Evolutionary conservation across 306 rosid genomes (phyloP).

Genomic region (Oxytropis ochrocephala): DNA sequence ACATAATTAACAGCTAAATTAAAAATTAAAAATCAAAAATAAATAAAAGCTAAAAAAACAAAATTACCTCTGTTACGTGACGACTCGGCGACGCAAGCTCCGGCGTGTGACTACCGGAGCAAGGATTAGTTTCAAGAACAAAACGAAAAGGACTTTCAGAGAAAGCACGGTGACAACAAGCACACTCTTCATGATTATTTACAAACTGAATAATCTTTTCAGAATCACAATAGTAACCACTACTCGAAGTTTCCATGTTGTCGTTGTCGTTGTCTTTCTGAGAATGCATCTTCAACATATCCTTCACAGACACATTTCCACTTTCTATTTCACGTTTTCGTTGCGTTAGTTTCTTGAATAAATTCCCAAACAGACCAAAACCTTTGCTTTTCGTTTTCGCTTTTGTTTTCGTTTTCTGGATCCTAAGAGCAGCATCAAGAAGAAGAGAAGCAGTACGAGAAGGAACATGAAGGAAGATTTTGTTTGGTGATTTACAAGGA

Average conservation of each 20-base stretch:
- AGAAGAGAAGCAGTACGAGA: constrained; percentile 68
- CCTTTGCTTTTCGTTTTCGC: constrained; percentile 34
- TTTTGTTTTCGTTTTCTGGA: constrained; percentile 61
- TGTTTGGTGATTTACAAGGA: constrained; percentile 62
- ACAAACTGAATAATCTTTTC: constrained; percentile 26
- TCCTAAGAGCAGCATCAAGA: constrained; percentile 78
- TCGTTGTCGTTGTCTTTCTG: neutral
- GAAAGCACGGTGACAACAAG: constrained; percentile 22
- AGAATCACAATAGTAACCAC: constrained; percentile 30
- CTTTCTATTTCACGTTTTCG: constrained; percentile 30
- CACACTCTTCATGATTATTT: constrained; percentile 4
- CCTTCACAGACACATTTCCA: constrained; percentile 31
- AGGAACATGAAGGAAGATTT: constrained; percentile 72
- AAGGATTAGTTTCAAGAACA: constrained; percentile 46
- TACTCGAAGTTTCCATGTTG: constrained; percentile 34
- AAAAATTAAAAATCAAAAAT: neutral
- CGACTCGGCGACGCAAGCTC: constrained; percentile 58
- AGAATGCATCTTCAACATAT: constrained; percentile 18
- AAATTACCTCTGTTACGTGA: constrained; percentile 46
- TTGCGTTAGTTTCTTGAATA: constrained; percentile 52
- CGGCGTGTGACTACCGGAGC: constrained; percentile 61
- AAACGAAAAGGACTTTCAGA: constrained; percentile 83
- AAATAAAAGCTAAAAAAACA: neutral
- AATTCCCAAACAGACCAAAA: constrained; percentile 58
- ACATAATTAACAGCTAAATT: neutral